Evolutionary conservation across 176 grass and related monocot species (phyloP), one percentile per base, ranked within the genome.

Genomic region (Areca catechu): DNA sequence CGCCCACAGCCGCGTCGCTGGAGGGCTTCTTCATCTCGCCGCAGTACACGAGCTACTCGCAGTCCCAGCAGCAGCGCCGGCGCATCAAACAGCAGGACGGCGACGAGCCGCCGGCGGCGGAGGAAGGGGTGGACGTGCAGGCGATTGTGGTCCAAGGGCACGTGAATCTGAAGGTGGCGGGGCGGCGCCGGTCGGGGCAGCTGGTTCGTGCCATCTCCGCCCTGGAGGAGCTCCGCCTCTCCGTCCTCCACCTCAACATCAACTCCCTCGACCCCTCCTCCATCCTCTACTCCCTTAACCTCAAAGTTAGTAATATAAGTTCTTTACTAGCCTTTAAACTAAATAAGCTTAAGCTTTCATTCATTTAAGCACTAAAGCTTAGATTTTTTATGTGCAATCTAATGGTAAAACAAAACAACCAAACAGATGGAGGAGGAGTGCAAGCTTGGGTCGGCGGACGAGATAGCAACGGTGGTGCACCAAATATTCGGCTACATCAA

Each of bases 351-450:
- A 29, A 43, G 2, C 34, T 43, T 43, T 43, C 9, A 14, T 43
- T 43, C 14, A 10, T 43, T 43, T 43, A 14, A 43, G 34, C 2
- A 14, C 34, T 12, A 43, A 12, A 14, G 9, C 34, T 14, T 9
- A 43, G 34, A 43, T 43, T 12, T 43, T 43, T 43, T 43, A 43
- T 43, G 5, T 3, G 34, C 14, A 43, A 43, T 43, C 7, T 14
- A 43, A 43, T 43, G 34, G 34, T 10, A 0, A 14, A 43, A 43
- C 34, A 0, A 43, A 43, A 43, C 19, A n/a, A 16, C 20, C 15
- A 16, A 48, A 77, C 81, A 98, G 94, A 93, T 93, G 63, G 94
- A 93, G 71, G 94, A 89, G n/a, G 88, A 66, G 23, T 98, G 94
- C 80, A 83, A 88, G 76, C 34, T 98, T 22, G 73, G 81, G 52